These are phyloP conservation scores for Colletotrichum sidae DNA, from an alignment of 2,329 filamentous ascomycete species.

Conservation along the genomic window DNA sequence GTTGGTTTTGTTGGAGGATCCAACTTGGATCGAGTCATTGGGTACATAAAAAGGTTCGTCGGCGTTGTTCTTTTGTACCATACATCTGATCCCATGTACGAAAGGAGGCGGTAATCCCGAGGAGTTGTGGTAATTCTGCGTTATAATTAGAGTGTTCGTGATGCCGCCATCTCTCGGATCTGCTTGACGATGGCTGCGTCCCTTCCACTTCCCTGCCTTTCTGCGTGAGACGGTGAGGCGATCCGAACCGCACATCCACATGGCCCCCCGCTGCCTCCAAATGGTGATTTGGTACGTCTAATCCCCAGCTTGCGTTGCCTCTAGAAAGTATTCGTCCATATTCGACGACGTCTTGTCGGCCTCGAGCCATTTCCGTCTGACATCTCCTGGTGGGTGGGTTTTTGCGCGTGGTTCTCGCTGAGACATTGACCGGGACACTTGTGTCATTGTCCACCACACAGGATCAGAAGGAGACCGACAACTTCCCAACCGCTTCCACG, in stretches of 20 bases:
- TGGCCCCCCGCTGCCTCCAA: too few species aligned
- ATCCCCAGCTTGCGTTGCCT: background rate
- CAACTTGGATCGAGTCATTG: background rate
- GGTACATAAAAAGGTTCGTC: constrained; percentile 21
- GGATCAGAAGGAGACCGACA: constrained; percentile 30
- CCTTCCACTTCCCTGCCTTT: too few species aligned
- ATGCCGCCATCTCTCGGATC: too few species aligned
- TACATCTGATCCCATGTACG: background rate
- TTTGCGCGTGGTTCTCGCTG: background rate
- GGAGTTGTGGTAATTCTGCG: too few species aligned
- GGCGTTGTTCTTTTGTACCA: constrained; percentile 17
- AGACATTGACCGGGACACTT: background rate
- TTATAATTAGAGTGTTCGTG: too few species aligned
- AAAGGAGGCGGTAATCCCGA: too few species aligned
- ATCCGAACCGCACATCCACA: too few species aligned
- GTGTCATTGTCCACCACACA: constrained; percentile 15
- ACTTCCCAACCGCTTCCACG: constrained; percentile 33
- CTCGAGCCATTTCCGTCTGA: constrained; percentile 24
- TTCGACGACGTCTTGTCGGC: background rate
- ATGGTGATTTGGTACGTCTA: too few species aligned
- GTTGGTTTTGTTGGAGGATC: constrained; percentile 4
- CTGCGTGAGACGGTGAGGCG: too few species aligned
- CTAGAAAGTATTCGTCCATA: constrained; percentile 34
- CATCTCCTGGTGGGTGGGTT: constrained; percentile 5
- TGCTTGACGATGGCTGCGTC: too few species aligned